Evolutionary conservation across 208 protist genomes (phyloP).

Genomic region (Strigomonas culicis): DNA sequence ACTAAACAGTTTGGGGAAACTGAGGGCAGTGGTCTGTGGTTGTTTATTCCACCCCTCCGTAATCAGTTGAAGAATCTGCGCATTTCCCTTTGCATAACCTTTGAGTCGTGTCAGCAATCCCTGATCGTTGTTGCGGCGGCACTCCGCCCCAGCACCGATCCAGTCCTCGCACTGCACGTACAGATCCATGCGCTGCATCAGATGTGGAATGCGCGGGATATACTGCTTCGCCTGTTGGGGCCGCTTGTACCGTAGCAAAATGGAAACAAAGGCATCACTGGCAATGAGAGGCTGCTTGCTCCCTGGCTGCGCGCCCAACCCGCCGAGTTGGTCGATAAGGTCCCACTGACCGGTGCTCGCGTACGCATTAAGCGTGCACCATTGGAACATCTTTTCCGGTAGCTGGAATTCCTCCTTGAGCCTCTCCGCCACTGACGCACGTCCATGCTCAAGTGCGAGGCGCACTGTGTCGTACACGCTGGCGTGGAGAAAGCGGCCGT

Average conservation of each 20-base stretch:
- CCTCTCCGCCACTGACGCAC: constrained; percentile 29
- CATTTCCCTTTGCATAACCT: constrained; percentile 60
- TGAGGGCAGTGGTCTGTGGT: neutral
- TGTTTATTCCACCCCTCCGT: constrained; percentile 68
- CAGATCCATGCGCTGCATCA: constrained; percentile 76
- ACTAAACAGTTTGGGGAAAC: constrained; percentile 1
- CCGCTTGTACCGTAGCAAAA: constrained; percentile 48
- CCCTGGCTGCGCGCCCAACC: constrained; percentile 10
- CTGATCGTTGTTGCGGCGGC: constrained; percentile 44
- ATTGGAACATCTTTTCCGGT: constrained; percentile 71
- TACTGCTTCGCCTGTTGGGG: constrained; percentile 66
- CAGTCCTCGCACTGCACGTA: constrained; percentile 81
- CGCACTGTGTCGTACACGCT: constrained; percentile 59
- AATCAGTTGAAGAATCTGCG: constrained; percentile 42
- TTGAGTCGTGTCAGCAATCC: constrained; percentile 65
- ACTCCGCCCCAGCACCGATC: constrained; percentile 57
- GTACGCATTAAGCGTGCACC: constrained; percentile 64
- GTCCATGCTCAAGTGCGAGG: constrained; percentile 55
- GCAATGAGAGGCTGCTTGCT: constrained; percentile 44
- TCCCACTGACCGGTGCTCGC: constrained; percentile 60
- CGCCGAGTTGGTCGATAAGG: constrained; percentile 60
- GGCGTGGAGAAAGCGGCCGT: constrained; percentile 69
- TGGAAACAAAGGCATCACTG: constrained; percentile 43
- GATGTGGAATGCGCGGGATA: constrained; percentile 55
- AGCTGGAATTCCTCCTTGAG: constrained; percentile 62